phyloP scores from a whole-genome alignment of 192 early-diverging fungal species.

The Globomyces pollinis-pini region DNA sequence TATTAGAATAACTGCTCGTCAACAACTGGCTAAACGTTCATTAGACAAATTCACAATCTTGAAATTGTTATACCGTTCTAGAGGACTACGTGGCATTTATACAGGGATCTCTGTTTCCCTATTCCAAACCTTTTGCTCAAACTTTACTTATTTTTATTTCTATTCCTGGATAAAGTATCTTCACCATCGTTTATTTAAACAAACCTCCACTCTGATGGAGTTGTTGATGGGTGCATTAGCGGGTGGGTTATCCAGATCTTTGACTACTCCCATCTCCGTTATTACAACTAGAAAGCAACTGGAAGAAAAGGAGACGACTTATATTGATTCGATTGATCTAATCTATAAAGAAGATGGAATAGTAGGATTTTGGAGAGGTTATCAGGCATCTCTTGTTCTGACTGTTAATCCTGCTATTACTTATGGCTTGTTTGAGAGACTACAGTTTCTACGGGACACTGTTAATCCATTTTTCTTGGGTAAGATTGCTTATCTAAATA shows the following conservation, averaged over 20 bases:
- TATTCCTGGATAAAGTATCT: not conserved
- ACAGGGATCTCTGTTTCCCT: not conserved
- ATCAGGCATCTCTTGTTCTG: conserved; percentile 84
- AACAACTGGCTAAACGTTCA: not conserved
- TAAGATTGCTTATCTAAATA: too few relatives aligned
- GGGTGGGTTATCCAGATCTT: conserved; percentile 77
- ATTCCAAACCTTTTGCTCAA: conserved; percentile 9
- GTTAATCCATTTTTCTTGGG: too few relatives aligned
- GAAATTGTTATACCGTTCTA: not conserved
- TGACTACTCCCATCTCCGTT: conserved; percentile 90
- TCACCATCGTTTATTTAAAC: not conserved
- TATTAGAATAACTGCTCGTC: not conserved
- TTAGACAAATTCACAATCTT: not conserved
- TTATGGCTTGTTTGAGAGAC: conserved; percentile 86
- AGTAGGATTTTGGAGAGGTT: conserved; percentile 80
- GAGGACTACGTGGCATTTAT: not conserved
- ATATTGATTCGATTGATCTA: conserved; percentile 54
- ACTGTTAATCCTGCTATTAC: conserved; percentile 96
- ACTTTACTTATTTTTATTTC: conserved; percentile 7
- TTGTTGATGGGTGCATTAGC: conserved; percentile 82
- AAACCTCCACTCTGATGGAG: conserved; percentile 47
- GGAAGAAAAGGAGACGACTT: conserved; percentile 51
- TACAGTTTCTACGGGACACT: too few relatives aligned
- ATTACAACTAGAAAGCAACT: conserved; percentile 64
- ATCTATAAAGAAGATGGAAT: conserved; percentile 73